Evolutionary conservation across 2,329 filamentous ascomycete species (phyloP).

Genomic region (Fusarium tanahbumbuense): DNA sequence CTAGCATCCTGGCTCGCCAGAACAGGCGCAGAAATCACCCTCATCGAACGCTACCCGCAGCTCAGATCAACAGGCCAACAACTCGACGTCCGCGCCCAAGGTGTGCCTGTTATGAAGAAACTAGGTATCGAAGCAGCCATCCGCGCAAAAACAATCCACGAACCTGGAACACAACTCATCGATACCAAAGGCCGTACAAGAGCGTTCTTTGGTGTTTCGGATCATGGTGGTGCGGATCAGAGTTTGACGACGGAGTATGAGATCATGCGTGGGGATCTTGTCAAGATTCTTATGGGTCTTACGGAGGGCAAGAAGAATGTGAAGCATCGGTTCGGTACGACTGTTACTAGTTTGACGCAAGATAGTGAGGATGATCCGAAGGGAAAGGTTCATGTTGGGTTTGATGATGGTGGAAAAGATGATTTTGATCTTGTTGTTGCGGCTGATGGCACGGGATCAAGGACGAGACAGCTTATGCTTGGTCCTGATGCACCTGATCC

Average conservation of each 20-base stretch:
- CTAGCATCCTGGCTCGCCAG: slow-evolving; percentile 31
- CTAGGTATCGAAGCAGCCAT: slow-evolving; percentile 24
- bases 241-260: slow-evolving; percentile 14
- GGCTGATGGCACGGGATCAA: slow-evolving; percentile 21
- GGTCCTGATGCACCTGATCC: slow-evolving; percentile 24
- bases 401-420: neutral
- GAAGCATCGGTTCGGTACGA: slow-evolving; percentile 1
- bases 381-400: slow-evolving; percentile 9
- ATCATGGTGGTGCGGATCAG: neutral
- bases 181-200: neutral
- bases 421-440: slow-evolving; percentile 20
- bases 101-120: slow-evolving; percentile 19
- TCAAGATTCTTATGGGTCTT: slow-evolving; percentile 8
- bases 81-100: slow-evolving; percentile 14
- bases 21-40: slow-evolving; percentile 24
- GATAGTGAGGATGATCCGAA: slow-evolving; percentile 8
- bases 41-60: slow-evolving; percentile 14
- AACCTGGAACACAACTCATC: slow-evolving; percentile 1
- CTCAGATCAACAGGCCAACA: slow-evolving; percentile 15
- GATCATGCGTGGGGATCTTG: slow-evolving; percentile 12
- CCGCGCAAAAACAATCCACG: slow-evolving; percentile 5
- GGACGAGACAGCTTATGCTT: slow-evolving; percentile 25
- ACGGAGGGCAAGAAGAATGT: slow-evolving; percentile 8
- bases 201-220: neutral
- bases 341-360: slow-evolving; percentile 6